Evolutionary conservation across 2,329 filamentous ascomycete species (phyloP).

Genomic region (Claviceps citrina): DNA sequence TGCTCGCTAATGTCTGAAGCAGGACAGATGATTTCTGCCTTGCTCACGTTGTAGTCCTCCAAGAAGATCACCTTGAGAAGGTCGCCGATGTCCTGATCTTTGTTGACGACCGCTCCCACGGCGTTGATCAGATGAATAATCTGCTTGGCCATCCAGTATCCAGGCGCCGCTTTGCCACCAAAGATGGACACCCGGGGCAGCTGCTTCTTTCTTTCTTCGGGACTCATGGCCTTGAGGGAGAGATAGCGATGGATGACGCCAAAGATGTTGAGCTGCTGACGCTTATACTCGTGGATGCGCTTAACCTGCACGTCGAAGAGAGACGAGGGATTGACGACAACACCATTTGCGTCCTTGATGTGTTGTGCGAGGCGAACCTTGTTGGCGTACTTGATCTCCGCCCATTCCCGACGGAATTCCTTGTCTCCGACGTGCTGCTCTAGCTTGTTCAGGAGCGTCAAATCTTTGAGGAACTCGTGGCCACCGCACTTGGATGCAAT

Average conservation of each 20-base stretch:
- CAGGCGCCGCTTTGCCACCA: conserved; percentile 91
- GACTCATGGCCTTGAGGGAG: conserved; percentile 67
- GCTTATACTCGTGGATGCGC: conserved; percentile 98
- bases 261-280: conserved; percentile 97
- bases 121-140: conserved; percentile 94
- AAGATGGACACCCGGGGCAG: conserved; percentile 87
- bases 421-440: conserved; percentile 76
- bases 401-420: conserved; percentile 85
- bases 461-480: conserved; percentile 73
- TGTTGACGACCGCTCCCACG: conserved; percentile 80
- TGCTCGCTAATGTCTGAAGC: conserved; percentile 96
- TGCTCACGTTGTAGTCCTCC: conserved; percentile 98
- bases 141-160: conserved; percentile 99
- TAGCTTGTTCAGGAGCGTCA: conserved; percentile 73
- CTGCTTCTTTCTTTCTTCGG: conserved; percentile 74
- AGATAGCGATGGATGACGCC: conserved; percentile 93
- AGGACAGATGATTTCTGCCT: conserved; percentile 90
- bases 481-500: conserved; percentile 82
- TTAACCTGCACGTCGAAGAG: conserved; percentile 98
- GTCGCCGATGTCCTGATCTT: conserved; percentile 81
- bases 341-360: conserved; percentile 67
- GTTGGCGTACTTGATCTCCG: conserved; percentile 91
- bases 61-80: conserved; percentile 93
- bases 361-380: conserved; percentile 84
- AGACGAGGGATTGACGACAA: conserved; percentile 71